These are phyloP conservation scores for Cryptococcus hybrid DNA, from an alignment of 1,284 basidiomycete species.

Conservation along the genomic window DNA sequence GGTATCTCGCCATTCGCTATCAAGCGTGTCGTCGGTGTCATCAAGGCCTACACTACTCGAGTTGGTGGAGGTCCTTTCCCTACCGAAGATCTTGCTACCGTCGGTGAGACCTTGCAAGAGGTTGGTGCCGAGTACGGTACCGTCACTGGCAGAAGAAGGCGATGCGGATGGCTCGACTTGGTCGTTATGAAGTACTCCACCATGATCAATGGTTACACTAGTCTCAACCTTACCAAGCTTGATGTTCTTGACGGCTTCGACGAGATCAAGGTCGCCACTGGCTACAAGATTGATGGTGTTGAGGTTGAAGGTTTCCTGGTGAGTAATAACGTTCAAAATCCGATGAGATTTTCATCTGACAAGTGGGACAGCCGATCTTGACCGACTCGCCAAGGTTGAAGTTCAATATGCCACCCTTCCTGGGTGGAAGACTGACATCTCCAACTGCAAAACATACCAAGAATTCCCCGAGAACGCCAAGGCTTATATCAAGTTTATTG, in stretches of 20 bases:
- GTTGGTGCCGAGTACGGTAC: constrained; percentile 89
- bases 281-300: constrained; percentile 75
- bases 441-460: constrained; percentile 64
- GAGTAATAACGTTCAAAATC: constrained; percentile 30
- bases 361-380: constrained; percentile 68
- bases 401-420: constrained; percentile 89
- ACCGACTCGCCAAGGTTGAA: constrained; percentile 73
- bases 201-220: constrained; percentile 94
- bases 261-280: constrained; percentile 86
- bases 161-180: constrained; percentile 97
- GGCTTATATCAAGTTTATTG: constrained; percentile 86
- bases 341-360: background rate
- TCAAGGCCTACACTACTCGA: constrained; percentile 97
- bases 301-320: constrained; percentile 85
- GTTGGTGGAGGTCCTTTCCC: constrained; percentile 98
- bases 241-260: constrained; percentile 83
- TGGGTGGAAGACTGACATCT: constrained; percentile 87
- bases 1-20: constrained; percentile 88
- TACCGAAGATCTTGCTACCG: constrained; percentile 85
- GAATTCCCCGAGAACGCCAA: constrained; percentile 77
- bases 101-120: constrained; percentile 87
- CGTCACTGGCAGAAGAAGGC: constrained; percentile 86
- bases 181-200: constrained; percentile 92
- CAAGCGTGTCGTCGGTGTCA: constrained; percentile 82
- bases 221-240: constrained; percentile 92